A percentile compares a stretch with the other conserved stretches of the same genome.
Evolutionary conservation across 225 moss, liverwort and hornwort genomes (phyloP).

Genomic region (Pleurozium schreberi): DNA sequence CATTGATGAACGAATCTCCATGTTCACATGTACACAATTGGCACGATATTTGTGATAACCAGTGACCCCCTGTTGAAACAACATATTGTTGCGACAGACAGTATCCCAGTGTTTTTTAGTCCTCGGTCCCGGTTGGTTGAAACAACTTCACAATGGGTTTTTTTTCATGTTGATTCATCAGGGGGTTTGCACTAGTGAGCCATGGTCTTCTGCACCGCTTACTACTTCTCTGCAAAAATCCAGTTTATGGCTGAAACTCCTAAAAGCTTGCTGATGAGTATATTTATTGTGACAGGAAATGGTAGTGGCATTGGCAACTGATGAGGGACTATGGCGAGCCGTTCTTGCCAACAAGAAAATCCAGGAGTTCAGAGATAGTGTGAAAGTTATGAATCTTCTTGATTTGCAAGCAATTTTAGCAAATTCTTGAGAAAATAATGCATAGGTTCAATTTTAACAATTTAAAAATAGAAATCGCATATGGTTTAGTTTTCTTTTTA

Average conservation of each 20-base stretch:
- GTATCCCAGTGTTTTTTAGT: neutral
- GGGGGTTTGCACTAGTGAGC: neutral
- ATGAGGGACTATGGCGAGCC: conserved; percentile 71
- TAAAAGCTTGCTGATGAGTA: neutral
- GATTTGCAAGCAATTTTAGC: neutral
- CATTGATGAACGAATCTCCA: neutral
- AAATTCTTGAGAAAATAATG: neutral
- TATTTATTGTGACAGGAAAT: conserved; percentile 34
- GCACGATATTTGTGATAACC: neutral
- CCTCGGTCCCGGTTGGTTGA: neutral
- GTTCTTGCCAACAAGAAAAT: conserved; percentile 71
- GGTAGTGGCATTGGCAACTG: conserved; percentile 73
- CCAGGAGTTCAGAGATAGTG: too few species aligned
- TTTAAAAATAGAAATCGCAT: neutral
- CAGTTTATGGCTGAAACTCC: neutral
- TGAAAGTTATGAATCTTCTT: neutral
- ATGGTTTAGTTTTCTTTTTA: neutral
- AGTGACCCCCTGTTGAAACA: neutral
- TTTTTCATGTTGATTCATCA: neutral
- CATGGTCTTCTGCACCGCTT: neutral
- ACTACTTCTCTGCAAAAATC: neutral
- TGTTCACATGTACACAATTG: neutral
- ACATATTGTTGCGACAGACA: neutral
- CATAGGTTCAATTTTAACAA: neutral
- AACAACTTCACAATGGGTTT: neutral